Base-by-base conservation (phyloP, 441 rosid species). In the Croton setiger region DNA sequence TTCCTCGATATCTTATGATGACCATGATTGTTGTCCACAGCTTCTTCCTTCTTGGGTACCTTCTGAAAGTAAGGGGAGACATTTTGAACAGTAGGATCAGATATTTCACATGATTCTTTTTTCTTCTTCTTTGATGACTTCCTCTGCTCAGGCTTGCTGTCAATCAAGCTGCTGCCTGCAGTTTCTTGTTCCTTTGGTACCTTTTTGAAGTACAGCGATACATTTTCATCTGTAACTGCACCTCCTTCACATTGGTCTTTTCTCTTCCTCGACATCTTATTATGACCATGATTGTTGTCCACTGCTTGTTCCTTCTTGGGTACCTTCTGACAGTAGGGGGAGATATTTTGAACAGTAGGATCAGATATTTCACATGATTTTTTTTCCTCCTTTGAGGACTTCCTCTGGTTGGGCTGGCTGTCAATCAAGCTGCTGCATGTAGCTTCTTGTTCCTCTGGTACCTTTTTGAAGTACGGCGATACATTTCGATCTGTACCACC, bases 201-300 rank as follows among this genome's bases (percentile, higher is more conserved):
- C n/a, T 52, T 70, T 5, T 70, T 39, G 37, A 62, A 62, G 65
- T 51, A 70, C 8, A 67, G 60, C 47, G 69, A 56, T 14, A 72
- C 70, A 18, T 72, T 72, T 36, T 20, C n/a, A 58, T 35, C 64
- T 55, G 18, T 7, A 35, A 31, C 14, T 33, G 7, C 3, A 15
- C 35, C 20, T 33, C 21, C 11, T 57, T 37, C 47, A 64, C 57
- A 57, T 47, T 48, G 59, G 49, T 59, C 49, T n/a, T n/a, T 6
- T 18, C 20, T 49, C 60, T 51, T 60, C 51, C 27, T 4, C 27
- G 23, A 51, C 18, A 23, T 15, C 23, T 51, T 51, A 3, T 17
- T 51, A 0, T n/a, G 55, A 9, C 3, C 33, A 8, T 0, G 33
- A 35, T 11, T 23, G 35, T 4, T 21, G 33, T n/a, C n/a, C n/a